Evolutionary conservation across 2,329 filamentous ascomycete genomes (phyloP).

Genomic region (Talaromyces sp.): DNA sequence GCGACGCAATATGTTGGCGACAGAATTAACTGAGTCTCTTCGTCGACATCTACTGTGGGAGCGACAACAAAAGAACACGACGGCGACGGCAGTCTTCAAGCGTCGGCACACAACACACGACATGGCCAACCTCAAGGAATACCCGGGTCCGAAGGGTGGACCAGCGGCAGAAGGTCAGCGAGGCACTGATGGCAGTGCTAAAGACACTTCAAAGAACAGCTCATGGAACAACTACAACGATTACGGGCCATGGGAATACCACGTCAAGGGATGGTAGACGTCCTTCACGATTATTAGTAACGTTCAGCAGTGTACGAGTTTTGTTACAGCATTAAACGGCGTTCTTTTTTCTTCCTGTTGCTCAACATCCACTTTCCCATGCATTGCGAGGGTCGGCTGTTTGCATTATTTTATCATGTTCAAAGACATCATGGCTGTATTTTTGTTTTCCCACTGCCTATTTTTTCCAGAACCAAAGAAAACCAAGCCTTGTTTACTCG

Average conservation of each 20-base stretch:
- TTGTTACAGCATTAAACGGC: conserved; percentile 1
- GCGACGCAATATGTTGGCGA: conserved; percentile 89
- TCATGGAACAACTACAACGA: conserved; percentile 86
- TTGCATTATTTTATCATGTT: conserved; percentile 10
- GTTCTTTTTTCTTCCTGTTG: background rate
- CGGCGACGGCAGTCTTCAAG: conserved; percentile 82
- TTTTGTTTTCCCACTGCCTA: background rate
- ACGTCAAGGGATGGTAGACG: conserved; percentile 74
- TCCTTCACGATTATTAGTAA: background rate
- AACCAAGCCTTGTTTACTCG: background rate
- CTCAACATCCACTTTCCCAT: conserved; percentile 3
- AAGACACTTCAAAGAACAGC: conserved; percentile 60
- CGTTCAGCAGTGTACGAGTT: conserved; percentile 5
- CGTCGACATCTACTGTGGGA: conserved; percentile 91
- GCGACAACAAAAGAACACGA: conserved; percentile 86
- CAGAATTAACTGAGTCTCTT: conserved; percentile 88
- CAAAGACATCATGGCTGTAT: background rate
- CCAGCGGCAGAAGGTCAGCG: conserved; percentile 42
- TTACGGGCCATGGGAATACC: conserved; percentile 76
- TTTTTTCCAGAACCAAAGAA: background rate
- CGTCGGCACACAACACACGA: conserved; percentile 86
- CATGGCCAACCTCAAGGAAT: conserved; percentile 79
- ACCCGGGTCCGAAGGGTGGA: conserved; percentile 57
- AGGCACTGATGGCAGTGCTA: conserved; percentile 41
- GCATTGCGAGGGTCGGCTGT: conserved; percentile 15